Percentiles rank a stretch among this genome's conserved stretches.
These are phyloP conservation scores for Aspergillus transmontanensis DNA, from an alignment of 2,329 filamentous ascomycete species.

Conservation along the genomic window DNA sequence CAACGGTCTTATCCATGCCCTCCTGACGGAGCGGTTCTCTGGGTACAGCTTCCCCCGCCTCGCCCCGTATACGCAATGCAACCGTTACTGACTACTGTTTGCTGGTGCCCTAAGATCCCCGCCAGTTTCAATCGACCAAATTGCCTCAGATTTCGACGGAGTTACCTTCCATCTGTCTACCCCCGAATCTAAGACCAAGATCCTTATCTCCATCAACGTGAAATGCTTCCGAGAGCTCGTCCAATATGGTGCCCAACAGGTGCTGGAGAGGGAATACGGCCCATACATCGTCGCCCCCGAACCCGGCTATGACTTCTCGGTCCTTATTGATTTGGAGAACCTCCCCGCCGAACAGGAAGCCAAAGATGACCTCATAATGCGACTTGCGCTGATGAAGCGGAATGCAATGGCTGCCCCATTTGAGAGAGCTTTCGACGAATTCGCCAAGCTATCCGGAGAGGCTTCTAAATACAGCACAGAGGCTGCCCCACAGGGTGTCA, in stretches of 20 bases:
- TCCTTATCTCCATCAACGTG: conserved; percentile 91
- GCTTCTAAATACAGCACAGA: conserved; percentile 92
- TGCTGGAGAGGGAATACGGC: conserved; percentile 93
- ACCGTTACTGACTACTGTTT: conserved; percentile 36
- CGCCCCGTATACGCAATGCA: conserved; percentile 34
- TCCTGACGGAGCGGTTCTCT: conserved; percentile 92
- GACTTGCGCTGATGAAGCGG: conserved; percentile 90
- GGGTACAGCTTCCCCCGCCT: conserved; percentile 57
- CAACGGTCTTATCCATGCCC: conserved; percentile 95
- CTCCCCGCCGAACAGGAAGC: conserved; percentile 83
- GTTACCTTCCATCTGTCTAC: conserved; percentile 99
- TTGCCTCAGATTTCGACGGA: conserved; percentile 98
- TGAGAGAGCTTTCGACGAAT: conserved; percentile 93
- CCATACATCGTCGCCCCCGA: conserved; percentile 86
- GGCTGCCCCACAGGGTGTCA: conserved; percentile 85
- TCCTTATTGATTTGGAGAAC: conserved; percentile 84
- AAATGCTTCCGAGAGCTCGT: conserved; percentile 93
- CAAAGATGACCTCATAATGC: conserved; percentile 80
- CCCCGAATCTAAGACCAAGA: conserved; percentile 89
- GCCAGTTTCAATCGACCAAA: conserved; percentile 91
- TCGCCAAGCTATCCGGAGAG: conserved; percentile 81
- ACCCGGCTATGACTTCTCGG: conserved; percentile 92
- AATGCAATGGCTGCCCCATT: conserved; percentile 99
- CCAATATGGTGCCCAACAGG: conserved; percentile 86
- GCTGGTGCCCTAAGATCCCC: conserved; percentile 63